Percentiles rank a stretch among this genome's conserved stretches.
These are phyloP conservation scores for Pseudoperonospora humuli DNA, from an alignment of 352 stramenopile genomes.

Conservation along the genomic window DNA sequence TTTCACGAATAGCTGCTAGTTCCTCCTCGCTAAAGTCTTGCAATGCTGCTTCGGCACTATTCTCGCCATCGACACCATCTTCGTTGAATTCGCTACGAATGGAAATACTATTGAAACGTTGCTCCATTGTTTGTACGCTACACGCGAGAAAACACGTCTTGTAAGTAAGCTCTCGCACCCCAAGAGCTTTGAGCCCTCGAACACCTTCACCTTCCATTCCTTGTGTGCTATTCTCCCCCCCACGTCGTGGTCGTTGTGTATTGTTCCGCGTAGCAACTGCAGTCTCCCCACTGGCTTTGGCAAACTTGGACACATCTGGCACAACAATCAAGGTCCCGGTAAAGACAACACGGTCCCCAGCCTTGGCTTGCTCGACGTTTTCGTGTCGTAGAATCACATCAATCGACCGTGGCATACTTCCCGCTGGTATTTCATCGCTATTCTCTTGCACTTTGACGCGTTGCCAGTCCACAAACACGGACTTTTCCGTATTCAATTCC, in stretches of 20 bases:
- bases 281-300: conserved; percentile 53
- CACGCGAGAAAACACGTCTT: conserved; percentile 95
- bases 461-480: conserved; percentile 98
- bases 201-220: conserved; percentile 89
- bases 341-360: conserved; percentile 93
- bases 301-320: conserved; percentile 92
- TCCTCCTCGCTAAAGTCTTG: conserved; percentile 91
- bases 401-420: conserved; percentile 94
- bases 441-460: conserved; percentile 98
- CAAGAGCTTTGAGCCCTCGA: conserved; percentile 90
- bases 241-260: conserved; percentile 17
- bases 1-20: conserved; percentile 86
- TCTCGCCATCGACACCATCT: conserved; percentile 29
- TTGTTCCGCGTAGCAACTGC: conserved; percentile 45
- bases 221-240: conserved; percentile 62
- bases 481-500: conserved; percentile 87
- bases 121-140: conserved; percentile 89
- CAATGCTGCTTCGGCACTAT: conserved; percentile 16
- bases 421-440: conserved; percentile 96
- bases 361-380: conserved; percentile 95
- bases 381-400: conserved; percentile 97
- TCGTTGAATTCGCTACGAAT: conserved; percentile 74
- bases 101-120: conserved; percentile 82
- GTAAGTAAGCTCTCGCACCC: conserved; percentile 97
- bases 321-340: conserved; percentile 94